Conservation (phyloP, 140 eudicot genomes). For the Erigeron philadelphicus region DNA sequence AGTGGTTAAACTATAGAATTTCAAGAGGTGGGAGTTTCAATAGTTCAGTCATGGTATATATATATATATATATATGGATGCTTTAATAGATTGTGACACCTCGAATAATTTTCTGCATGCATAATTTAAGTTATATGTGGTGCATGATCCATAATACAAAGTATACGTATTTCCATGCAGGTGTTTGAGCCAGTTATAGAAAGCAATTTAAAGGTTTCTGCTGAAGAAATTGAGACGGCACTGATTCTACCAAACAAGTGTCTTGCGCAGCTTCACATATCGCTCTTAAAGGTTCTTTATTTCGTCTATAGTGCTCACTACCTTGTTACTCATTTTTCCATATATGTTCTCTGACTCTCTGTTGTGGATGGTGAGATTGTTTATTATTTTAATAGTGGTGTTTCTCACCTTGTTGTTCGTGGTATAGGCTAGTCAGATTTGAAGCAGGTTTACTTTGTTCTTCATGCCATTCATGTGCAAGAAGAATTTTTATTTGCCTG, state of each 20-base stretch:
- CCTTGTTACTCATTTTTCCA: constrained; percentile 11
- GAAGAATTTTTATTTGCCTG: constrained; percentile 4
- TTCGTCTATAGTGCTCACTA: background rate
- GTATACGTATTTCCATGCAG: constrained; percentile 28
- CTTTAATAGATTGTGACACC: background rate
- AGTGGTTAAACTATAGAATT: background rate
- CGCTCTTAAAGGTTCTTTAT: constrained; percentile 62
- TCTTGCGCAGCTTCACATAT: constrained; percentile 61
- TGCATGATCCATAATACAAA: background rate
- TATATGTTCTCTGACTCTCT: constrained; percentile 4
- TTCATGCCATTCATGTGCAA: background rate
- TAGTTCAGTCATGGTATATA: background rate
- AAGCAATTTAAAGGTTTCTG: constrained; percentile 54
- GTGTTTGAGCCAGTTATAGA: constrained; percentile 69
- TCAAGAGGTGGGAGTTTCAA: background rate
- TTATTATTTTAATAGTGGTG: background rate
- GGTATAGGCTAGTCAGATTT: constrained; percentile 9
- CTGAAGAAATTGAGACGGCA: constrained; percentile 75
- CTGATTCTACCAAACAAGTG: constrained; percentile 51
- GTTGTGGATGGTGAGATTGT: constrained; percentile 9
- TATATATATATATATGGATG: constrained; percentile 3
- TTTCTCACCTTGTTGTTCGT: constrained; percentile 2
- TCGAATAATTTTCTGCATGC: background rate
- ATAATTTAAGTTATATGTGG: background rate
- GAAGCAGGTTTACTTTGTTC: constrained; percentile 2